Evolutionary conservation across 106 monocot genomes (phyloP).

Genomic region (Apostasia shenzhenica): DNA sequence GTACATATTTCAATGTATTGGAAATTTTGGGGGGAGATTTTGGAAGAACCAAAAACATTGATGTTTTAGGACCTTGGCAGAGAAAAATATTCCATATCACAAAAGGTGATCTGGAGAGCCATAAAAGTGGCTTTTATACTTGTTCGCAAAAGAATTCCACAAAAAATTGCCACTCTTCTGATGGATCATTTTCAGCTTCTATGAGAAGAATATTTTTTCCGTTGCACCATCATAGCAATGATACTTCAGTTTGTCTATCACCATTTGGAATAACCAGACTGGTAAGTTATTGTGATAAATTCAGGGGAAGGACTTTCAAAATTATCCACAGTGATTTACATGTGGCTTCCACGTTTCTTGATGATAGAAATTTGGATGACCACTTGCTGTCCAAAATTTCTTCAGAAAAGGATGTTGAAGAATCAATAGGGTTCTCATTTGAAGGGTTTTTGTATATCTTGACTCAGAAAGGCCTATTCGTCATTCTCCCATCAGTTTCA

Average conservation of each 20-base stretch:
- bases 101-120: conserved; percentile 11
- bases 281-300: conserved; percentile 17
- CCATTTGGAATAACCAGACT: conserved; percentile 72
- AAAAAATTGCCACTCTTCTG: conserved; percentile 8
- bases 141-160: conserved; percentile 7
- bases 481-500: conserved; percentile 77
- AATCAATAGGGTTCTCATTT: conserved; percentile 67
- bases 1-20: conserved; percentile 6
- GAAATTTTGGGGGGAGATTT: conserved; percentile 1
- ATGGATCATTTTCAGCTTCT: conserved; percentile 6
- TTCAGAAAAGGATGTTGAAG: conserved; percentile 29
- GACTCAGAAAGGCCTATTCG: conserved; percentile 59
- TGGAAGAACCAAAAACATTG: conserved; percentile 2
- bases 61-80: conserved; percentile 12
- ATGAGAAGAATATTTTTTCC: conserved; percentile 71
- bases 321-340: conserved; percentile 55
- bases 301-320: conserved; percentile 21
- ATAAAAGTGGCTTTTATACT: conserved; percentile 34
- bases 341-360: conserved; percentile 31
- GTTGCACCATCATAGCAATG: conserved; percentile 23
- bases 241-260: conserved; percentile 57
- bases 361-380: conserved; percentile 36
- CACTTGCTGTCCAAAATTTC: conserved; percentile 4
- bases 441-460: conserved; percentile 77
- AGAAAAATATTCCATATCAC: conserved; percentile 14